Conservation (phyloP, 192 early-diverging fungal species). For the Podila verticillata region DNA sequence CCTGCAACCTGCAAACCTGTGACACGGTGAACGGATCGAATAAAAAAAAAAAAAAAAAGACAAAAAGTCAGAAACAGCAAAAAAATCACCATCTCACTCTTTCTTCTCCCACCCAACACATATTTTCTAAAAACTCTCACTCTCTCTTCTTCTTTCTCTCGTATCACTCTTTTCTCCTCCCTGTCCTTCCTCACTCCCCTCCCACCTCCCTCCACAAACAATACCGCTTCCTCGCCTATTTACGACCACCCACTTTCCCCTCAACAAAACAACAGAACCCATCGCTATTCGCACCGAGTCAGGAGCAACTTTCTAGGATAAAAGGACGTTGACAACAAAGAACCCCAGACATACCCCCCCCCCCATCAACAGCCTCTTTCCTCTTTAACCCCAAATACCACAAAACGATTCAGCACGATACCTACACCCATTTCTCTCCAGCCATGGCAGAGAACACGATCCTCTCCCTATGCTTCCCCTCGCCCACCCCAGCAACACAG, state of each 20-base stretch:
- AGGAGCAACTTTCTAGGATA: too few relatives aligned
- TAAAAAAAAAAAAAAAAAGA: neutral
- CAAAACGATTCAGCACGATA: conserved; percentile 13
- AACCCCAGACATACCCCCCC: too few relatives aligned
- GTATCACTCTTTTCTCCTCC: neutral
- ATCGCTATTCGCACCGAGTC: too few relatives aligned
- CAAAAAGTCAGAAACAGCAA: neutral
- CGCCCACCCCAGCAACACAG: conserved; percentile 9
- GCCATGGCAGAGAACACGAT: conserved; percentile 45
- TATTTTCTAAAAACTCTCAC: neutral
- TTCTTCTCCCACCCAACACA: neutral
- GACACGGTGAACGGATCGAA: conserved; percentile 2
- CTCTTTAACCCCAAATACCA: neutral
- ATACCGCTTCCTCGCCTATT: neutral
- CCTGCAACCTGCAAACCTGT: too few relatives aligned
- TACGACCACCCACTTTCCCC: neutral
- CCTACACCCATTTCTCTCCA: conserved; percentile 6
- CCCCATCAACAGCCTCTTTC: neutral
- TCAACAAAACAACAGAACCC: neutral
- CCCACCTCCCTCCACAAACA: neutral
- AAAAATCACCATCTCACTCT: neutral
- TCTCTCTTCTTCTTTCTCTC: neutral
- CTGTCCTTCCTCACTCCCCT: neutral
- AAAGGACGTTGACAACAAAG: too few relatives aligned
- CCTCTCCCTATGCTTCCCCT: conserved; percentile 50